phyloP scores from a whole-genome alignment of 768 basidiomycete species.

The Serendipita sp. region DNA sequence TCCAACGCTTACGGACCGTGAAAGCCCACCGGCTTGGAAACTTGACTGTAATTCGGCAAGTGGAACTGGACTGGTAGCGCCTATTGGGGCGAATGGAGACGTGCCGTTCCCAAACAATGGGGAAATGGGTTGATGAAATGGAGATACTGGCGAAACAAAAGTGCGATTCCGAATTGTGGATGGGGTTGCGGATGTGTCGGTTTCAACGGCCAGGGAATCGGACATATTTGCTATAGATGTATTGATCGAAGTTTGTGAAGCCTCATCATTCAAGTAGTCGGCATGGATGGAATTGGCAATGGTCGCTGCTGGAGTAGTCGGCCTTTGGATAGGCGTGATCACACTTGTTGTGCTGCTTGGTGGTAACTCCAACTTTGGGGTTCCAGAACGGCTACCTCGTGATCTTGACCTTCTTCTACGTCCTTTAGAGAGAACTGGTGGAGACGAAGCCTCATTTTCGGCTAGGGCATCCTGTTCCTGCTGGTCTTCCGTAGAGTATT shows the following conservation, averaged over 20 bases:
- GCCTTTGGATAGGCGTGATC: neutral
- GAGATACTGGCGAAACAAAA: neutral
- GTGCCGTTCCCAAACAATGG: neutral
- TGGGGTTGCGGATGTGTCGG: neutral
- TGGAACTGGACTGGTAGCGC: neutral
- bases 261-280: too few relatives aligned
- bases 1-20: conserved; percentile 78
- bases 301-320: neutral
- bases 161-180: conserved; percentile 1
- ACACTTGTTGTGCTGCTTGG: conserved; percentile 1
- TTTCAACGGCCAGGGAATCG: neutral
- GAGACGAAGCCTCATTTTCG: conserved; percentile 10
- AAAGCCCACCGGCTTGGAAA: conserved; percentile 32
- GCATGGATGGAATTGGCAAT: neutral
- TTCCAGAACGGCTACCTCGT: neutral
- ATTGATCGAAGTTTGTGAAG: neutral
- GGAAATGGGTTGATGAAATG: neutral
- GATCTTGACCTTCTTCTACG: neutral
- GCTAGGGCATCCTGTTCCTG: conserved; percentile 2
- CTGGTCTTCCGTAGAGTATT: neutral
- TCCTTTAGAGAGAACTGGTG: neutral
- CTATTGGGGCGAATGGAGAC: conserved; percentile 1
- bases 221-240: neutral
- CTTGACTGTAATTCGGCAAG: neutral
- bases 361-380: neutral